Evolutionary conservation across 345 rosid genomes (phyloP).

Genomic region (Hibiscus syriacus): DNA sequence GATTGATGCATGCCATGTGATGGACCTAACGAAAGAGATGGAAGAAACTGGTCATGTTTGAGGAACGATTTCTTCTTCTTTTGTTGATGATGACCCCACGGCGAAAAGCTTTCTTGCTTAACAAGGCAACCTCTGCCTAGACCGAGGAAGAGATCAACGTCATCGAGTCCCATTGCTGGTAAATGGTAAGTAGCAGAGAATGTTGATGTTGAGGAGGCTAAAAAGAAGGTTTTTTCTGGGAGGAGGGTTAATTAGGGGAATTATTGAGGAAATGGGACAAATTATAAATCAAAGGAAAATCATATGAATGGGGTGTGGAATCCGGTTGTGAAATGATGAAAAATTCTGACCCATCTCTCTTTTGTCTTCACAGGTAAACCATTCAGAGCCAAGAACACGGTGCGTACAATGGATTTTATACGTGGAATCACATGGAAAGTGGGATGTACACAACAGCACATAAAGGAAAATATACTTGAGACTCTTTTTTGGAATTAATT

Average conservation of each 20-base stretch:
- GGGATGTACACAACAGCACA: slow-evolving; percentile 10
- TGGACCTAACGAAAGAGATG: background rate
- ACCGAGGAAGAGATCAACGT: slow-evolving; percentile 25
- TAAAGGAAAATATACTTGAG: slow-evolving; percentile 13
- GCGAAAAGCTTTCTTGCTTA: background rate
- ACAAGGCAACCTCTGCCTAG: slow-evolving; percentile 23
- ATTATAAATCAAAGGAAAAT: slow-evolving; percentile 14
- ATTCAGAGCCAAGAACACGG: slow-evolving; percentile 2
- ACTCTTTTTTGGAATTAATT: background rate
- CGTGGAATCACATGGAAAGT: slow-evolving; percentile 32
- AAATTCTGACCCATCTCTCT: slow-evolving; percentile 1
- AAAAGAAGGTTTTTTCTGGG: background rate
- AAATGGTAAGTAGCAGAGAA: background rate
- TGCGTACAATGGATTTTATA: slow-evolving; percentile 13
- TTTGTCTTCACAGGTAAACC: slow-evolving; percentile 23
- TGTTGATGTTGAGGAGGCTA: background rate
- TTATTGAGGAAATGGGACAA: background rate
- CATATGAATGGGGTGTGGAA: slow-evolving; percentile 10
- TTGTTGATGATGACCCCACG: too few relatives aligned
- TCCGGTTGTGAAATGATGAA: slow-evolving; percentile 3
- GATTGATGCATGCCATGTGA: background rate
- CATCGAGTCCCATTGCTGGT: slow-evolving; percentile 22
- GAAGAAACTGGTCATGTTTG: background rate
- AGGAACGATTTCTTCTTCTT: background rate
- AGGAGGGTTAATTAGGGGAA: background rate